These are phyloP conservation scores for Pleurotus cornucopiae DNA, from an alignment of 768 basidiomycete species.

Conservation along the genomic window DNA sequence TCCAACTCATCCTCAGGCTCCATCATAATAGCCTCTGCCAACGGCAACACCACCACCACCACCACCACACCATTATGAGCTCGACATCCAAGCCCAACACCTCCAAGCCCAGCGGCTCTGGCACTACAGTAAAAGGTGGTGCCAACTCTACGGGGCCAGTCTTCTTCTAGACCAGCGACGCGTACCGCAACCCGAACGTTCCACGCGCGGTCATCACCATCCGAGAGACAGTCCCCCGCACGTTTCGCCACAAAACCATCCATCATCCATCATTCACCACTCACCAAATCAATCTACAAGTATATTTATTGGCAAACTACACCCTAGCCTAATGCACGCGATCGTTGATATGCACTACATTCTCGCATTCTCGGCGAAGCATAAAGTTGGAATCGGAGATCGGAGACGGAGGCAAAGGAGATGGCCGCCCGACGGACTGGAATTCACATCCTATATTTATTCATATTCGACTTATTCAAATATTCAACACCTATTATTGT, in stretches of 20 bases:
- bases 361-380: neutral
- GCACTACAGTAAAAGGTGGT: constrained; percentile 42
- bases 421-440: neutral
- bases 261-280: constrained; percentile 9
- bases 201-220: constrained; percentile 8
- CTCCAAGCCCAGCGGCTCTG: constrained; percentile 29
- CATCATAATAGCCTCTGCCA: neutral
- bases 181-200: constrained; percentile 13
- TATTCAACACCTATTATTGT: neutral
- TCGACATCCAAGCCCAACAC: constrained; percentile 23
- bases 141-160: constrained; percentile 50
- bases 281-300: neutral
- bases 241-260: neutral
- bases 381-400: neutral
- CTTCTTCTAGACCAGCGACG: constrained; percentile 47
- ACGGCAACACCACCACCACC: constrained; percentile 13
- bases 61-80: constrained; percentile 25
- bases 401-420: neutral
- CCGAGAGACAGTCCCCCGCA: neutral
- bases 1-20: constrained; percentile 4
- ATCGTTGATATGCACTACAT: neutral
- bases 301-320: neutral
- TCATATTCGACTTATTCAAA: neutral
- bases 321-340: neutral
- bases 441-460: constrained; percentile 1